Conservation (phyloP, 805 yeast species). For the Barnettozyma sucrosica region DNA sequence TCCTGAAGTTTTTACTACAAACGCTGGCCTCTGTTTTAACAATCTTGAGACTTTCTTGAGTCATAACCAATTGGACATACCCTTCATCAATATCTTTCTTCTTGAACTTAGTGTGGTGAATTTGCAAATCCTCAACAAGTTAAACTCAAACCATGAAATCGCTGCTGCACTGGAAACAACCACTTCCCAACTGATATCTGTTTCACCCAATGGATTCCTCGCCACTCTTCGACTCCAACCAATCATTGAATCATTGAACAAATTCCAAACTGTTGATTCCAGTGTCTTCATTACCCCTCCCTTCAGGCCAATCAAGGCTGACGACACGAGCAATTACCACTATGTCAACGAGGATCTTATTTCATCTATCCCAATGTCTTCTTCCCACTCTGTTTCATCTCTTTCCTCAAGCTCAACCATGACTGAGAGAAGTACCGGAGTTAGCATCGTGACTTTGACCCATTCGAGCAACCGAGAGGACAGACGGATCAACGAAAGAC, state of each 20-base stretch:
- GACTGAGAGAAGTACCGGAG: not conserved
- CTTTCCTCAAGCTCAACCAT: not conserved
- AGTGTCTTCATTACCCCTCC: not conserved
- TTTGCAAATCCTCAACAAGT: not conserved
- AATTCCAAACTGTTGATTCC: not conserved
- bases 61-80: not conserved
- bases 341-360: not conserved
- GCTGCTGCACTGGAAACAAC: not conserved
- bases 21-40: not conserved
- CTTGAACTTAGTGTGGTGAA: not conserved
- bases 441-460: not conserved
- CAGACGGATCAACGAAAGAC: not conserved
- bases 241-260: not conserved
- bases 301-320: not conserved
- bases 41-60: not conserved
- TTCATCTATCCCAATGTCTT: constrained; percentile 5
- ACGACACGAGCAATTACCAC: not conserved
- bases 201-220: not conserved
- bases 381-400: constrained; percentile 1
- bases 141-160: not conserved
- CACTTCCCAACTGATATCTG: not conserved
- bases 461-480: not conserved
- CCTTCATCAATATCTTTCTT: not conserved
- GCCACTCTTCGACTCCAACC: not conserved
- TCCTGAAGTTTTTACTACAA: not conserved